Percentiles rank a stretch among this genome's conserved stretches.
Conservation (phyloP, 176 grass and related monocot species). For the Rhynchospora tenuis region DNA sequence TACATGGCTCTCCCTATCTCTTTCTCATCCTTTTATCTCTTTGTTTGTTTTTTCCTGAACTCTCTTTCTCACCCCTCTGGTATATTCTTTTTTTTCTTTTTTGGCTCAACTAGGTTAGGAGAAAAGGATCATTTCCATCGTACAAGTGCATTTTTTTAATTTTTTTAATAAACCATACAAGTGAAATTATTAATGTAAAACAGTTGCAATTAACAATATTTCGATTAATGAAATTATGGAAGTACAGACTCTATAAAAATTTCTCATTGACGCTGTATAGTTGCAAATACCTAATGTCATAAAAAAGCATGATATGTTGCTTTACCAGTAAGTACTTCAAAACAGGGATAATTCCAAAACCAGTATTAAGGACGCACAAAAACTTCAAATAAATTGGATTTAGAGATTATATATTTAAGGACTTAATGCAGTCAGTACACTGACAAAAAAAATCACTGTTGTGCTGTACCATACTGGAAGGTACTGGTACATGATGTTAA, state of each 20-base stretch:
- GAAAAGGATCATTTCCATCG: too few relatives aligned
- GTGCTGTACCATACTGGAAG: neutral
- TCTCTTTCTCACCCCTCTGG: too few relatives aligned
- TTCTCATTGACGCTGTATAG: neutral
- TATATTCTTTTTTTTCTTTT: too few relatives aligned
- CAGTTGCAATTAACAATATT: neutral
- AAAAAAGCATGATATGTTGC: neutral
- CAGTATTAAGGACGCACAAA: neutral
- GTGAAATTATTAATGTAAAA: too few relatives aligned
- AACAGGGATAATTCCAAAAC: neutral
- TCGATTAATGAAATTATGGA: too few relatives aligned
- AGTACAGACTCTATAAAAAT: neutral
- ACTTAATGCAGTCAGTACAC: neutral
- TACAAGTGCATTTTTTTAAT: too few relatives aligned
- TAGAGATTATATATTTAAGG: neutral
- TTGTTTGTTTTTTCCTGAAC: too few relatives aligned
- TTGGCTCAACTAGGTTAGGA: too few relatives aligned
- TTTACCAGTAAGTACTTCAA: neutral
- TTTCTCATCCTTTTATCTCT: too few relatives aligned
- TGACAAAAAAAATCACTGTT: neutral
- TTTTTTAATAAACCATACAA: too few relatives aligned
- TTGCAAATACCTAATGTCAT: neutral
- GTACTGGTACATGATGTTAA: neutral
- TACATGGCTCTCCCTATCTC: too few relatives aligned
- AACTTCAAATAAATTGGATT: too few relatives aligned